These are phyloP conservation scores for Ceratocystis papillata DNA, from an alignment of 2,329 filamentous ascomycete species.

Conservation along the genomic window DNA sequence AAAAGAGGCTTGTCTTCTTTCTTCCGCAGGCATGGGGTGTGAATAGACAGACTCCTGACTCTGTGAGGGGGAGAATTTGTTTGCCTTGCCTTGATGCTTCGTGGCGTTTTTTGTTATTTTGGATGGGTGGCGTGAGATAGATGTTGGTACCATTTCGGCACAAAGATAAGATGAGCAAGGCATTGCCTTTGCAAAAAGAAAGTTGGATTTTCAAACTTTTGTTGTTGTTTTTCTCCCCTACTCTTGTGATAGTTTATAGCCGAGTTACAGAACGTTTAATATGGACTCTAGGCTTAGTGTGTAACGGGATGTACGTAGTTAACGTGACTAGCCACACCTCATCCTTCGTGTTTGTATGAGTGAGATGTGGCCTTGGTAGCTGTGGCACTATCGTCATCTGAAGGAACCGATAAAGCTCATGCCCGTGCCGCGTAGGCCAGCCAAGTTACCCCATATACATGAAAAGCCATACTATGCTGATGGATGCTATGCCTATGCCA, in stretches of 20 bases:
- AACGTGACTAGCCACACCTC: too few species aligned
- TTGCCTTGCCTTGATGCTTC: neutral
- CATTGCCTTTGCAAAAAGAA: neutral
- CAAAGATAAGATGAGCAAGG: neutral
- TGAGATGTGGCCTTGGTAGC: conserved; percentile 1
- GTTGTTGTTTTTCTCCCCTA: neutral
- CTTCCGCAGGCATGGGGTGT: too few species aligned
- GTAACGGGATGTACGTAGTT: too few species aligned
- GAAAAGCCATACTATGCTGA: neutral
- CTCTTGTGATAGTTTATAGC: neutral
- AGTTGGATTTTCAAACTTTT: neutral
- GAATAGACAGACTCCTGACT: too few species aligned
- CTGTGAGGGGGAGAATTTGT: neutral
- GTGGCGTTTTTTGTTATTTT: neutral
- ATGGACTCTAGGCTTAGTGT: too few species aligned
- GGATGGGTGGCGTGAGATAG: neutral
- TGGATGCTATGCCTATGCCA: neutral
- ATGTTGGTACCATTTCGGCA: neutral
- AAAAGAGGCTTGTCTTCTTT: too few species aligned
- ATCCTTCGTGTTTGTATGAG: too few species aligned
- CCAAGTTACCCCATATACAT: neutral
- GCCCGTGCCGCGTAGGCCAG: neutral
- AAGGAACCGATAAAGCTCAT: conserved; percentile 2
- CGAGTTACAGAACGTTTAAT: neutral
- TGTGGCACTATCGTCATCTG: neutral